Evolutionary conservation across 106 monocot species (phyloP), one percentile per base, ranked within the genome.

Genomic region (Apostasia shenzhenica): DNA sequence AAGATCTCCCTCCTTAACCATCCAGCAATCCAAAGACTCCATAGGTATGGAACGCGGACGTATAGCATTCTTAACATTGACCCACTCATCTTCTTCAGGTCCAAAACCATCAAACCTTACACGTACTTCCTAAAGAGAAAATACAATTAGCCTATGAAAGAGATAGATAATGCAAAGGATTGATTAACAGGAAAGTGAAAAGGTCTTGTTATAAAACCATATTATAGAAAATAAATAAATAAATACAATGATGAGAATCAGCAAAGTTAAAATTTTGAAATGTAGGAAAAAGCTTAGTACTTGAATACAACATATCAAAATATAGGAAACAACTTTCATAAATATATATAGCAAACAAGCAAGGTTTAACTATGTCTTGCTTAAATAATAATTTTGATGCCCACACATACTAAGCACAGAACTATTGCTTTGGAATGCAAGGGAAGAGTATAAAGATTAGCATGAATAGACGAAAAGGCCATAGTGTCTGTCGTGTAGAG

Each of bases 71-170:
- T 81, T 83, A 43, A 85, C 78, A 77, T 83, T 79, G 13, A 93
- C 76, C 92, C 92, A 93, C 72, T 93, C 92, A 65, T 93, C 88
- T 48, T 89, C 81, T 1, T 93, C 92, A 11, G 85, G 69, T 50
- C 79, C 83, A 86, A 81, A 89, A 10, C 79, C 83, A 66, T 75
- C 50, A 66, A 72, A 89, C 59, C 88, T 86, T 44, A 89, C 92
- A 48, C 72, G 80, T 38, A 83, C 85, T 79, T 93, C 92, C 92
- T 93, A 68, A 38, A 78, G 67, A 45, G 70, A 57, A 43, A 66
- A 51, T 1, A 13, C 42, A 8, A n/a, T 9, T 45, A 69, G 6
- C 10, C 39, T 11, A 26, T 45, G 14, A 46, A 54, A 64, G 12
- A 46, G 48, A 56, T 12, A 48, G 12, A 41, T 76, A 3, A 13